phyloP scores from a whole-genome alignment of 352 stramenopile genomes.

The Globisporangium spiculum region DNA sequence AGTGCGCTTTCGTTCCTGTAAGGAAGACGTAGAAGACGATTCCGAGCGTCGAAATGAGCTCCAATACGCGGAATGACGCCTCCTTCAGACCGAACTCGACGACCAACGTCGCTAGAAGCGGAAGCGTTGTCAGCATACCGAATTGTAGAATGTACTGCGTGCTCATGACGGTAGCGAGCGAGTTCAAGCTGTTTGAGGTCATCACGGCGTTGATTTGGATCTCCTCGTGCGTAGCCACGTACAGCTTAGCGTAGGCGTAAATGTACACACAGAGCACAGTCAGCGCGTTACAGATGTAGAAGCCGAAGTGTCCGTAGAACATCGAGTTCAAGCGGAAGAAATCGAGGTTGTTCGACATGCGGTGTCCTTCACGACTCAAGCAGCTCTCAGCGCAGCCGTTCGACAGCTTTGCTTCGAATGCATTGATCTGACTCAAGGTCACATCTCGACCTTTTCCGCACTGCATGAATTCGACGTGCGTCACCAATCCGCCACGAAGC shows the following conservation, averaged over 20 bases:
- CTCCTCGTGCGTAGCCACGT: slow-evolving; percentile 71
- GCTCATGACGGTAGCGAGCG: slow-evolving; percentile 75
- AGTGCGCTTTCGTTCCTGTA: slow-evolving; percentile 85
- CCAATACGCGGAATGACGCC: slow-evolving; percentile 66
- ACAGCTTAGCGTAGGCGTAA: slow-evolving; percentile 84
- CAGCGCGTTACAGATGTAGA: slow-evolving; percentile 89
- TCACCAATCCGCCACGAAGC: slow-evolving; percentile 74
- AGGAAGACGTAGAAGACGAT: slow-evolving; percentile 89
- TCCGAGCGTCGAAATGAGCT: slow-evolving; percentile 73
- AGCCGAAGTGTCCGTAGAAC: slow-evolving; percentile 87
- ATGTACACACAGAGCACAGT: slow-evolving; percentile 86
- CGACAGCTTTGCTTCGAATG: slow-evolving; percentile 86
- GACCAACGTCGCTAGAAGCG: slow-evolving; percentile 71
- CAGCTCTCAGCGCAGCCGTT: slow-evolving; percentile 83
- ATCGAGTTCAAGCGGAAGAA: slow-evolving; percentile 89
- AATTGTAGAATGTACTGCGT: slow-evolving; percentile 88
- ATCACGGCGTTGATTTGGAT: slow-evolving; percentile 55
- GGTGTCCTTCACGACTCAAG: slow-evolving; percentile 78
- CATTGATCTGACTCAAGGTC: slow-evolving; percentile 86
- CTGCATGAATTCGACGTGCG: slow-evolving; percentile 88
- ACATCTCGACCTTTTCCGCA: slow-evolving; percentile 87
- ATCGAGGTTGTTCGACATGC: slow-evolving; percentile 71
- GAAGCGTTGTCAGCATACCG: slow-evolving; percentile 80
- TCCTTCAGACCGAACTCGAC: slow-evolving; percentile 82
- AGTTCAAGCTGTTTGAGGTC: slow-evolving; percentile 55